A percentile compares a stretch with the other conserved stretches of the same genome.
Evolutionary conservation across 1,284 basidiomycete genomes (phyloP).

Genomic region (Cryptococcus amylolentus): DNA sequence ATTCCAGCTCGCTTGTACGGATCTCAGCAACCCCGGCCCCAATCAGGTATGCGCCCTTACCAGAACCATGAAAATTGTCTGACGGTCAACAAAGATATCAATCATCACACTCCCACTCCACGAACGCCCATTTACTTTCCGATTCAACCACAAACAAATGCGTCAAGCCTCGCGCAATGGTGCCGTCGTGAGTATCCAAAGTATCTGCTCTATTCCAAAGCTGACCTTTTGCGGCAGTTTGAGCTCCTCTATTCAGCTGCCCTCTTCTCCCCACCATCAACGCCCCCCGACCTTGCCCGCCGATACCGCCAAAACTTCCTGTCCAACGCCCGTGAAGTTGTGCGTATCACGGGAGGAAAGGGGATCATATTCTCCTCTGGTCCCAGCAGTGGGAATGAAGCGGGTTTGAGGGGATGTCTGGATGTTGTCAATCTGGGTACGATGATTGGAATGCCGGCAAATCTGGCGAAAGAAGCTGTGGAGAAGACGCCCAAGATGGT

Average conservation of each 20-base stretch:
- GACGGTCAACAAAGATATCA: conserved; percentile 31
- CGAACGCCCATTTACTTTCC: conserved; percentile 43
- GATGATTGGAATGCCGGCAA: conserved; percentile 48
- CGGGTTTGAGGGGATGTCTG: conserved; percentile 36
- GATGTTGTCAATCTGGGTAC: conserved; percentile 48
- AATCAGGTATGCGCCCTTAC: conserved; percentile 37
- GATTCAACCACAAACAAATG: conserved; percentile 44
- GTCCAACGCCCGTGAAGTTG: conserved; percentile 45
- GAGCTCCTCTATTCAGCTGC: conserved; percentile 47
- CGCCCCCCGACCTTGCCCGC: conserved; percentile 25
- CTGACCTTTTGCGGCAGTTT: conserved; percentile 28
- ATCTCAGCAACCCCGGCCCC: conserved; percentile 44
- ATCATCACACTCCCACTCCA: conserved; percentile 49
- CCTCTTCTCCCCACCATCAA: conserved; percentile 34
- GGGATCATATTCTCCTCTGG: conserved; percentile 48
- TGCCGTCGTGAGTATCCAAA: conserved; percentile 39
- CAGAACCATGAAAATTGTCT: not conserved
- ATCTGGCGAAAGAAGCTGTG: conserved; percentile 47
- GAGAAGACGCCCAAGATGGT: conserved; percentile 38
- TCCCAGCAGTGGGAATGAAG: conserved; percentile 24
- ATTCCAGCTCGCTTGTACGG: conserved; percentile 45
- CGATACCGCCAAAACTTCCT: conserved; percentile 47
- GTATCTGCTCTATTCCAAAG: not conserved
- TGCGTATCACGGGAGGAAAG: conserved; percentile 45
- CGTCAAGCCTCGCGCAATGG: conserved; percentile 46